phyloP scores from a whole-genome alignment of 1,284 basidiomycete genomes.

The Ceratobasidium sp. region DNA sequence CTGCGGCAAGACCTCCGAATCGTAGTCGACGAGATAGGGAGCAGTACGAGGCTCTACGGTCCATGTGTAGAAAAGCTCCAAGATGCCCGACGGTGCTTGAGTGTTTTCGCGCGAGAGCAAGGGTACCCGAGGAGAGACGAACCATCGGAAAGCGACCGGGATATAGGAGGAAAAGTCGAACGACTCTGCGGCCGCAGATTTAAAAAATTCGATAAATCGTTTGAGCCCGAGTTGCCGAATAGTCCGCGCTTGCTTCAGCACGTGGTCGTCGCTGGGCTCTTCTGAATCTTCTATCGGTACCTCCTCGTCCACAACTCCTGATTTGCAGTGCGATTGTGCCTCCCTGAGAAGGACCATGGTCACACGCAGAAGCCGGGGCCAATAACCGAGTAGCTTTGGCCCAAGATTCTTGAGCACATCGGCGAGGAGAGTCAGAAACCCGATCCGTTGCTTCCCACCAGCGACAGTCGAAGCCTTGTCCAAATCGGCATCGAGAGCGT shows the following conservation, averaged over 20 bases:
- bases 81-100: constrained; percentile 87
- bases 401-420: constrained; percentile 84
- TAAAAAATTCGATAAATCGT: constrained; percentile 88
- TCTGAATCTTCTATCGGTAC: constrained; percentile 48
- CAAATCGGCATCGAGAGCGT: constrained; percentile 40
- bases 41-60: constrained; percentile 66
- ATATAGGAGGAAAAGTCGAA: constrained; percentile 84
- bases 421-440: constrained; percentile 83
- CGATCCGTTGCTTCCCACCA: constrained; percentile 70
- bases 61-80: constrained; percentile 89
- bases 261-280: constrained; percentile 21
- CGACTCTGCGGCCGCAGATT: constrained; percentile 56
- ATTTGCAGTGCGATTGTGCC: constrained; percentile 61
- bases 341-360: constrained; percentile 68
- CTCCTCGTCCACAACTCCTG: constrained; percentile 49
- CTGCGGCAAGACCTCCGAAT: constrained; percentile 73
- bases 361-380: constrained; percentile 74
- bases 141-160: constrained; percentile 65
- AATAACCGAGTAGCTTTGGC: constrained; percentile 68
- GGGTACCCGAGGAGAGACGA: constrained; percentile 84
- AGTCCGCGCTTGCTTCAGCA: constrained; percentile 53
- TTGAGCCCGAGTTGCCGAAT: constrained; percentile 86
- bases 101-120: constrained; percentile 85
- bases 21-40: constrained; percentile 71
- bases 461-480: constrained; percentile 45